Percentiles rank a stretch among this genome's conserved stretches.
phyloP scores from a whole-genome alignment of 306 rosid genomes.

The Senna tora region DNA sequence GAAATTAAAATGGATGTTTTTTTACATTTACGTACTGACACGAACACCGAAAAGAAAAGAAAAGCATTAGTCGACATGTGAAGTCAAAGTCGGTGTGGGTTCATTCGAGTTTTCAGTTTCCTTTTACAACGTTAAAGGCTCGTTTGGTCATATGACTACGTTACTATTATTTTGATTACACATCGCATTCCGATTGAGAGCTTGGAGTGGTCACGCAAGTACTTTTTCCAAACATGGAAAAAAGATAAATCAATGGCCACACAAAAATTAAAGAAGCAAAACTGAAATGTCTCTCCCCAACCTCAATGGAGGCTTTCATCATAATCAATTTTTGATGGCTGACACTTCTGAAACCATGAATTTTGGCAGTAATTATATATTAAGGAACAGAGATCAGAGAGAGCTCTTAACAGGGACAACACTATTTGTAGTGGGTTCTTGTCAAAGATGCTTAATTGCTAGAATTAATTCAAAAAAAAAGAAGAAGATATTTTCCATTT shows the following conservation, averaged over 20 bases:
- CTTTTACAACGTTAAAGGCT: conserved; percentile 38
- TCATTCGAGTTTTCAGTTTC: conserved; percentile 28
- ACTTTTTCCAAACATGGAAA: conserved; percentile 25
- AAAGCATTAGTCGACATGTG: background rate
- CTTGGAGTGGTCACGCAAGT: conserved; percentile 28
- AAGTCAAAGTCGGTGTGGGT: conserved; percentile 26
- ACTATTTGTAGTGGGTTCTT: conserved; percentile 16
- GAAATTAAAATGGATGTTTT: background rate
- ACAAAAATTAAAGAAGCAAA: conserved; percentile 20
- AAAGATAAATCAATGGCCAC: conserved; percentile 9
- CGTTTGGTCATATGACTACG: conserved; percentile 38
- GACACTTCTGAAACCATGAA: conserved; percentile 31
- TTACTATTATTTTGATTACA: conserved; percentile 37
- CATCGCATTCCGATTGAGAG: conserved; percentile 25
- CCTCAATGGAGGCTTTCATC: conserved; percentile 27
- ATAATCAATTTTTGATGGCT: conserved; percentile 36
- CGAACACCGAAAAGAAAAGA: background rate
- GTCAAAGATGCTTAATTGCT: conserved; percentile 37
- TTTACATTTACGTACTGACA: background rate
- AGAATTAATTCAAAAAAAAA: conserved; percentile 15
- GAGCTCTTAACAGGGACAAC: conserved; percentile 23
- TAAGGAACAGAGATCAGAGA: conserved; percentile 12
- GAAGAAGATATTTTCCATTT: conserved; percentile 19
- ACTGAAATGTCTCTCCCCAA: conserved; percentile 18
- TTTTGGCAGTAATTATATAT: conserved; percentile 15